Evolutionary conservation across 176 grass and related monocot species (phyloP), one percentile per base, ranked within the genome.

Genomic region (Raddia distichophylla): DNA sequence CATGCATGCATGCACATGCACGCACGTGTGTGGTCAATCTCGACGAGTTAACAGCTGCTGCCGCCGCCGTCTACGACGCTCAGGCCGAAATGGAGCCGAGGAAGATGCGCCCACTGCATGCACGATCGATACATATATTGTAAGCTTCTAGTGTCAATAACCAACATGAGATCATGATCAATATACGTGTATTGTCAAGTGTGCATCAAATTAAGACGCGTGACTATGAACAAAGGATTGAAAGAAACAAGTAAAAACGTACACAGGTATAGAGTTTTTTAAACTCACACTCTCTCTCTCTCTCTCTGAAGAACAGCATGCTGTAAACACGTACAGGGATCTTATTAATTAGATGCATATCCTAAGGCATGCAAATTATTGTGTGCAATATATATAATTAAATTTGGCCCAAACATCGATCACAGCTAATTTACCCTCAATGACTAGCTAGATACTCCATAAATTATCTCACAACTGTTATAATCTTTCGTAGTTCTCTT

Each of bases 91-190:
- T 97, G 90, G 49, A 97, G 93, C 44, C 84, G 83, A 84, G 94
- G 94, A 65, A 97, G 89, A 87, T 97, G 94, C 40, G 94, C 94
- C 94, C 94, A 97, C 94, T 97, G 90, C 83, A 88, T 2, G 47
- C 20, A 56, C 9, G n/a, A 27, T 27, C 27, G 27, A 27, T 27
- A 27, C 8, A 5, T 40, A 40, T 5, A 40, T 40, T 40, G 37
- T 40, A 27, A 27, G 27, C 27, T 27, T 27, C 27, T 27, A 27
- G 27, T 27, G 10, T 5, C 58, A 8, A 27, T 22, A n/a, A 20
- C 56, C 62, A 70, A 62, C 13, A 19, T 74, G 17, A 19, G 10
- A 74, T 53, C 52, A 74, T 57, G 53, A 59, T 17, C 56, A 59
- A 3, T 20, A 20, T 58, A 2, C 7, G 11, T n/a, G 55, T 3